phyloP scores from a whole-genome alignment of 2,329 filamentous ascomycete genomes.

The Paecilomyces sp. region DNA sequence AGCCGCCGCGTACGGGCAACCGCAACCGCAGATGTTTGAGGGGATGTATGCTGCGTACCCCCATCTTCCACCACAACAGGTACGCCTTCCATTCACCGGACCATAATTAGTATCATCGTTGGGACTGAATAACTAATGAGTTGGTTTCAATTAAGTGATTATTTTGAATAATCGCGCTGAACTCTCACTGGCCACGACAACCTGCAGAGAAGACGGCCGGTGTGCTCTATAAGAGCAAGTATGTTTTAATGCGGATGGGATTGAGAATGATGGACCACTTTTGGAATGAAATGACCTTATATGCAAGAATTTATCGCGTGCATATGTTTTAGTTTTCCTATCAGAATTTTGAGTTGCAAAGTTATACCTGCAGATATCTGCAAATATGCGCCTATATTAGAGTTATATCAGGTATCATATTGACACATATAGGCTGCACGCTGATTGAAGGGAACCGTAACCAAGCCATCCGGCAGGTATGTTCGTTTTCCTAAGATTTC shows the following conservation, averaged over 20 bases:
- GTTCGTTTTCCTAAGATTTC: slow-evolving; percentile 25
- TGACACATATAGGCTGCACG: background rate
- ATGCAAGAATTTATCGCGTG: background rate
- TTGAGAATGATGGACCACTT: background rate
- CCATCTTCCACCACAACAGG: slow-evolving; percentile 74
- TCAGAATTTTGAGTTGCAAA: background rate
- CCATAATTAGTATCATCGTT: slow-evolving; percentile 1
- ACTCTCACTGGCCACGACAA: background rate
- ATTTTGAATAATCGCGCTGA: background rate
- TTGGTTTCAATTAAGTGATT: background rate
- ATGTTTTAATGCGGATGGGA: background rate
- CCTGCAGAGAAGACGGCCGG: background rate
- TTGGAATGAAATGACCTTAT: background rate
- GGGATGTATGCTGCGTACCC: slow-evolving; percentile 76
- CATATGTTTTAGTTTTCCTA: background rate
- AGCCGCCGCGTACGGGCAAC: slow-evolving; percentile 66
- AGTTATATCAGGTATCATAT: background rate
- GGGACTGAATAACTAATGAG: background rate
- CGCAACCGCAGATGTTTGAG: slow-evolving; percentile 70
- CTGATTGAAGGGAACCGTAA: background rate
- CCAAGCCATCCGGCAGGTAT: background rate
- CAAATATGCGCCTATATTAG: background rate
- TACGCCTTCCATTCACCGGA: slow-evolving; percentile 37
- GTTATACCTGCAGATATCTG: background rate
- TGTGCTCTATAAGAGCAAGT: background rate